Evolutionary conservation across 2,329 filamentous ascomycete species (phyloP).

Genomic region (Ophiocordyceps camponoti-saundersi): DNA sequence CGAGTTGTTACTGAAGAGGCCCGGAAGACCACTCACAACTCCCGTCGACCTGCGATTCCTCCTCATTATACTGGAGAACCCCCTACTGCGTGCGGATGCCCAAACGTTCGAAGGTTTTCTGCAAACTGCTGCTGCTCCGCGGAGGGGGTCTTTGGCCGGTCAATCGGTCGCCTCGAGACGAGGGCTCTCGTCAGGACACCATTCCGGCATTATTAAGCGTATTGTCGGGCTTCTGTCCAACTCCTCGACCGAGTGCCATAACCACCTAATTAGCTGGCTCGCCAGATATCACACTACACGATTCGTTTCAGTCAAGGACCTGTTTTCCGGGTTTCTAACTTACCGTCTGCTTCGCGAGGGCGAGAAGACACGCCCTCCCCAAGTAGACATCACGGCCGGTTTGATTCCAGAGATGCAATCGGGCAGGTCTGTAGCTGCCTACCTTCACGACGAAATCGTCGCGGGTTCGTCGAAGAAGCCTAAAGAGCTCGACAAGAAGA

Average conservation of each 20-base stretch:
- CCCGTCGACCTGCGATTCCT: slow-evolving; percentile 62
- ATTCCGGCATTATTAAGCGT: slow-evolving; percentile 74
- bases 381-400: slow-evolving; percentile 44
- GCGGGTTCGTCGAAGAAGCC: slow-evolving; percentile 32
- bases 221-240: slow-evolving; percentile 69
- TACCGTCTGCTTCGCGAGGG: slow-evolving; percentile 60
- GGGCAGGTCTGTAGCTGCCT: slow-evolving; percentile 43
- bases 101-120: slow-evolving; percentile 23
- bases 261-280: slow-evolving; percentile 64
- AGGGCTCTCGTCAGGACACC: slow-evolving; percentile 40
- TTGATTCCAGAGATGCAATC: slow-evolving; percentile 58
- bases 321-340: slow-evolving; percentile 63
- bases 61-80: slow-evolving; percentile 63
- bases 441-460: slow-evolving; percentile 62
- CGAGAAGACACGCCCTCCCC: slow-evolving; percentile 44
- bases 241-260: slow-evolving; percentile 57
- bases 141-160: slow-evolving; percentile 6
- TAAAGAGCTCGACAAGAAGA: slow-evolving; percentile 35
- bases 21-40: slow-evolving; percentile 49
- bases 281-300: slow-evolving; percentile 48
- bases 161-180: slow-evolving; percentile 12
- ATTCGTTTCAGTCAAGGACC: slow-evolving; percentile 58
- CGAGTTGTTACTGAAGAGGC: slow-evolving; percentile 65
- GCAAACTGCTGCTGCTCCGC: slow-evolving; percentile 7
- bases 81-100: slow-evolving; percentile 41